Evolutionary conservation across 1,139 yeast species (phyloP), one percentile per base, ranked within the genome.

Genomic region (Geotrichum cucujoidarum): DNA sequence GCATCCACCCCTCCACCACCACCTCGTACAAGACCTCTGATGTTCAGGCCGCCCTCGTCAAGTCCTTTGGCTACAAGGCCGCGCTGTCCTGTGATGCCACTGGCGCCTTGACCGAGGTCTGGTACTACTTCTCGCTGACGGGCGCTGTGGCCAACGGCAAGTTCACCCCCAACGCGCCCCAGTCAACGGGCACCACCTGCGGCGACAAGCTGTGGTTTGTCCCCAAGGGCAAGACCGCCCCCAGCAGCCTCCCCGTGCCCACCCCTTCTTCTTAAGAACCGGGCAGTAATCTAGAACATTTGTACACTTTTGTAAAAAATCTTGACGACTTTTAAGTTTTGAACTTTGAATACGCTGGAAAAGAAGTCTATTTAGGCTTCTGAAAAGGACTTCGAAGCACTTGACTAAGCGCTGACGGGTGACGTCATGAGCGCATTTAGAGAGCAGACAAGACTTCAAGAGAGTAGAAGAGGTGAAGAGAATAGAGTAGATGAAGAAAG

Each of bases 81-180:
- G 95, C 85, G 4, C 82, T 71, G 60, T 78, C 80, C 57, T 89
- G 97, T 69, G 82, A 83, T 63, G 68, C 72, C 43, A 72, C 69
- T 59, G 71, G 78, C 49, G 90, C 87, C 0, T 67, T 90, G 40
- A 83, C 80, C 58, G 96, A 90, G 66, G 76, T 92, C 25, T 89
- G 96, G 95, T 90, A 90, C 68, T 89, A 78, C 69, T 90, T 86
- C 67, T 76, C 82, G 53, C 70, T 89, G 49, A 71, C 76, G 57
- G 97, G 97, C 0, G 79, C 95, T 0, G 72, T 89, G 11, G 69
- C 78, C 33, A 69, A 71, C 31, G 88, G 88, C 47, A 66, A 78
- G 21, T 90, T 84, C 61, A 63, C 72, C n/a, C 83, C 83, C 20
- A 78, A 85, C 43, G 84, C 83, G 46, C 67, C 87, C 1, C 66